Conservation (phyloP, 2,329 filamentous ascomycete species). For the Zymoseptoria tritici region DNA sequence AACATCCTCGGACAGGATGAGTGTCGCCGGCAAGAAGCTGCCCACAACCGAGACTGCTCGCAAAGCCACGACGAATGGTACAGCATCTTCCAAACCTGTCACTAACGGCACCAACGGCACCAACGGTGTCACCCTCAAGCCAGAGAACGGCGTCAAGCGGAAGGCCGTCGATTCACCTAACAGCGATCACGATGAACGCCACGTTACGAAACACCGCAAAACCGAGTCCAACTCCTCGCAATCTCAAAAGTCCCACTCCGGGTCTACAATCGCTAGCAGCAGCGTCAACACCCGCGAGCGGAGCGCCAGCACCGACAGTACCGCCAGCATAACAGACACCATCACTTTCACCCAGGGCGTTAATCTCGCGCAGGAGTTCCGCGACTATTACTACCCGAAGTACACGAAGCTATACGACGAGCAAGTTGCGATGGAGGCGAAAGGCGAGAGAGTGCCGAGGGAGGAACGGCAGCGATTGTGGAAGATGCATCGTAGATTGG, state of each 20-base stretch:
- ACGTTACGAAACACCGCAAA: slow-evolving; percentile 27
- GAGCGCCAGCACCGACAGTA: slow-evolving; percentile 21
- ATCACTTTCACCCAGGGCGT: slow-evolving; percentile 38
- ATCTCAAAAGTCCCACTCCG: slow-evolving; percentile 21
- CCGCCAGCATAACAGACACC: slow-evolving; percentile 16
- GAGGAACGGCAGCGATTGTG: slow-evolving; percentile 47
- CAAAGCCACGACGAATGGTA: slow-evolving; percentile 33
- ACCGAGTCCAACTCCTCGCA: slow-evolving; percentile 27
- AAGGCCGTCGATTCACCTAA: slow-evolving; percentile 35
- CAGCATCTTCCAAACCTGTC: slow-evolving; percentile 10
- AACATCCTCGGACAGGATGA: slow-evolving; percentile 10
- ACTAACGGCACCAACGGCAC: slow-evolving; percentile 14
- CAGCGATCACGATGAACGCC: slow-evolving; percentile 16
- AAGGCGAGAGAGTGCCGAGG: slow-evolving; percentile 23
- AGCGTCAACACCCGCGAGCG: slow-evolving; percentile 10
- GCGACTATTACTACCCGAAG: slow-evolving; percentile 49
- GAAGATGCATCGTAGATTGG: slow-evolving; percentile 47
- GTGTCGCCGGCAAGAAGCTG: slow-evolving; percentile 16
- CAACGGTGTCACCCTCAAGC: slow-evolving; percentile 11
- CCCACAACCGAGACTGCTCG: not conserved
- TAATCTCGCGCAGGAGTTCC: slow-evolving; percentile 44
- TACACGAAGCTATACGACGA: slow-evolving; percentile 51
- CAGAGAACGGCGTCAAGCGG: slow-evolving; percentile 36
- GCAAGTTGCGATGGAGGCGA: slow-evolving; percentile 30
- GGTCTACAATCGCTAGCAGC: slow-evolving; percentile 17